A percentile compares a stretch with the other conserved stretches of the same genome.
phyloP scores from a whole-genome alignment of 208 protist species.

The Wallacemonas collosoma region DNA sequence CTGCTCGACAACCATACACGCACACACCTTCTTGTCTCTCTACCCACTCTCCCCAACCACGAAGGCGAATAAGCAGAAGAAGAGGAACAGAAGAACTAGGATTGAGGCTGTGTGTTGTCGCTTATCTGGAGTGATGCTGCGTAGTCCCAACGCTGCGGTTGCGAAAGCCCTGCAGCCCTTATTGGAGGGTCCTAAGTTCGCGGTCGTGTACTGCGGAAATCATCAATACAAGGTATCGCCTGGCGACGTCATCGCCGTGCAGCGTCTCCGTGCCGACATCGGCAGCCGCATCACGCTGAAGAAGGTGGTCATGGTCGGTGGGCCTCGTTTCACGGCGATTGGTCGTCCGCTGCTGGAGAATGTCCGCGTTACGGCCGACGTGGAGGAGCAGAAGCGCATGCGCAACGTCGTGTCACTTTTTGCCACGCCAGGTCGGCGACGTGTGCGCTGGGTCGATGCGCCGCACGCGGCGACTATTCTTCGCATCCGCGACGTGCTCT shows the following conservation, averaged over 20 bases:
- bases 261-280: conserved; percentile 79
- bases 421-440: conserved; percentile 59
- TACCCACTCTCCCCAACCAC: too few species aligned
- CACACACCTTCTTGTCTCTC: too few species aligned
- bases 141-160: conserved; percentile 45
- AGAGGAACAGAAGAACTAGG: not conserved
- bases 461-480: conserved; percentile 84
- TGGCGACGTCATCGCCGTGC: conserved; percentile 86
- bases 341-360: conserved; percentile 79
- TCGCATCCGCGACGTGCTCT: conserved; percentile 75
- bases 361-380: conserved; percentile 69
- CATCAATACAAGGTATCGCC: conserved; percentile 88
- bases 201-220: conserved; percentile 87
- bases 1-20: too few species aligned
- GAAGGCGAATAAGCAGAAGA: not conserved
- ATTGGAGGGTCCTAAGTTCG: conserved; percentile 74
- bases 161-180: conserved; percentile 48
- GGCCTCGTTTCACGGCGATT: conserved; percentile 84
- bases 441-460: conserved; percentile 73
- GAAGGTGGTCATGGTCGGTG: conserved; percentile 90
- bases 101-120: not conserved
- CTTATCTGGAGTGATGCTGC: conserved; percentile 25
- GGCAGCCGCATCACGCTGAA: conserved; percentile 83
- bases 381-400: conserved; percentile 92
- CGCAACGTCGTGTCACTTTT: conserved; percentile 87